Base-by-base conservation (phyloP, 208 protist species). In the Leptomonas pyrrhocoris region DNA sequence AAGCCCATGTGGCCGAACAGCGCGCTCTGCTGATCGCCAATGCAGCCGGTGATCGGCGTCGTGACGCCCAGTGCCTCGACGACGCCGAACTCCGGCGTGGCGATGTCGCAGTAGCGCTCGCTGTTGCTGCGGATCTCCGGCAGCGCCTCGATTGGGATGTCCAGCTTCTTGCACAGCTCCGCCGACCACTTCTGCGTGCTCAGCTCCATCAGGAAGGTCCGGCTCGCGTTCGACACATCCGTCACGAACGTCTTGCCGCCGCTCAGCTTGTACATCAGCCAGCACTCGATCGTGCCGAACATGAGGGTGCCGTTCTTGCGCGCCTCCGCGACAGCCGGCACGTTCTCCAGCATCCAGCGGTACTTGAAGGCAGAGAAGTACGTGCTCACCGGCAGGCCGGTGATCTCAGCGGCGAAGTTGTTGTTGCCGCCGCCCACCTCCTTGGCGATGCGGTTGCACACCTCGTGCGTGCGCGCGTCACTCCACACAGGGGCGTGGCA, bases 351-450 rank as follows among this genome's bases (percentile, higher is more conserved):
- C 51, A 99, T 85, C 98, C 98, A 99, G 42, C 74, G 68, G n/a
- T 98, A 73, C 86, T 99, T 99, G n/a, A 98, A 85, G 15, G 88
- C 98, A 18, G 86, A 95, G 68, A 99, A 99, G 79, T 99, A 99
- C 9, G 98, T 95, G 40, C 85, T 93, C 23, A 98, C 55, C 0
- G 97, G 97, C 46, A 99, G 82, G 9, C 98, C 98, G 51, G 85
- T 92, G 28, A 77, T 69, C 42, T 81, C 70, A 13, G 51, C 19
- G 36, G 82, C 81, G 51, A 90, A 86, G 30, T 68, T 59, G n/a
- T 34, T 25, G 60, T 95, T 69, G 23, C 81, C 81, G 42, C 66
- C 62, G 55, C 77, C 86, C 18, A 83, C 19, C 55, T 85, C 59
- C 49, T 63, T 60, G 18, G 59, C 50, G 34, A 96, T 55, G 13